Conservation (phyloP, 2,329 filamentous ascomycete genomes). For the Phialocephala sp. region DNA sequence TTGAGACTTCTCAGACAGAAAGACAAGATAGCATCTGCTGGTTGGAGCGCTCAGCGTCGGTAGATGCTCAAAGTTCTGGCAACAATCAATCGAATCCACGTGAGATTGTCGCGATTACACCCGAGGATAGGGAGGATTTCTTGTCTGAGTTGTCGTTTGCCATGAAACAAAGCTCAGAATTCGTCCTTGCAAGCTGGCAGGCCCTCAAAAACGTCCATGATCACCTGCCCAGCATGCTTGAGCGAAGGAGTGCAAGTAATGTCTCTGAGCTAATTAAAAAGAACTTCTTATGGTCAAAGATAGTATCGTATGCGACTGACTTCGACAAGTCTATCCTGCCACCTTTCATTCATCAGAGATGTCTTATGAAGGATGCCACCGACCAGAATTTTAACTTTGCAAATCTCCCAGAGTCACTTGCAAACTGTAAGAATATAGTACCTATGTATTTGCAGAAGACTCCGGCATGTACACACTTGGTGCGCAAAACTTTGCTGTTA, state of each 20-base stretch:
- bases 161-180: slow-evolving; percentile 16
- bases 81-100: background rate
- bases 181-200: slow-evolving; percentile 13
- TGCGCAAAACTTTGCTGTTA: slow-evolving; percentile 27
- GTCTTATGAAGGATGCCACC: background rate
- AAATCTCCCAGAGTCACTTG: slow-evolving; percentile 23
- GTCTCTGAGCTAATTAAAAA: slow-evolving; percentile 14
- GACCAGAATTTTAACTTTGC: background rate
- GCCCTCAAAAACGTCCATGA: background rate
- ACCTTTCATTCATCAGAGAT: slow-evolving; percentile 25
- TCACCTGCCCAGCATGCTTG: slow-evolving; percentile 18
- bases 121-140: background rate
- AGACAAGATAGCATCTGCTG: slow-evolving; percentile 9
- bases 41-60: background rate
- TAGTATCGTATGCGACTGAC: slow-evolving; percentile 11
- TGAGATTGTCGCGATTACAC: background rate
- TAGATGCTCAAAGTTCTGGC: background rate
- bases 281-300: slow-evolving; percentile 23
- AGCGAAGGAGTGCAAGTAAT: slow-evolving; percentile 13
- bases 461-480: slow-evolving; percentile 13
- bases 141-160: slow-evolving; percentile 6
- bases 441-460: slow-evolving; percentile 25
- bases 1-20: background rate
- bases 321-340: slow-evolving; percentile 19
- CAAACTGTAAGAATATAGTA: slow-evolving; percentile 25